phyloP scores from a whole-genome alignment of 768 basidiomycete species.

The Kwoniella sp. region DNA sequence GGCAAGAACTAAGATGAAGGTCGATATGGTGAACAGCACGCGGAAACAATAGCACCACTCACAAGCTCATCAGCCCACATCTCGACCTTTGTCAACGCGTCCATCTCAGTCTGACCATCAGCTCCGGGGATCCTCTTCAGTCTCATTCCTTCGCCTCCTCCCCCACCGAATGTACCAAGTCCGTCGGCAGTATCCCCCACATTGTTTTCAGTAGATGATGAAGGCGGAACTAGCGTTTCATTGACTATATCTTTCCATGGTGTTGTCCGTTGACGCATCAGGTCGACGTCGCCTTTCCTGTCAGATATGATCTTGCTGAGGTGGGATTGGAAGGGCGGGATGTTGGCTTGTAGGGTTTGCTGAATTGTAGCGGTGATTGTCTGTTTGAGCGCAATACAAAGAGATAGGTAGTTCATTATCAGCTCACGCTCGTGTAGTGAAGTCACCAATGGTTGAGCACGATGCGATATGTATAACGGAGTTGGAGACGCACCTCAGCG shows the following conservation, averaged over 20 bases:
- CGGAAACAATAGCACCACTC: too few relatives aligned
- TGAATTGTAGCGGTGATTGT: slow-evolving; percentile 24
- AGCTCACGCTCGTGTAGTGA: neutral
- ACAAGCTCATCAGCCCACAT: slow-evolving; percentile 43
- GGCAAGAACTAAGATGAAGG: too few relatives aligned
- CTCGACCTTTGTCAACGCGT: slow-evolving; percentile 29
- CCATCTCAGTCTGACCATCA: slow-evolving; percentile 8
- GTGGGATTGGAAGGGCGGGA: slow-evolving; percentile 20
- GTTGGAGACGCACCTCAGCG: slow-evolving; percentile 34
- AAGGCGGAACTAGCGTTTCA: neutral
- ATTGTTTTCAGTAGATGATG: neutral
- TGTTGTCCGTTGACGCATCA: slow-evolving; percentile 33
- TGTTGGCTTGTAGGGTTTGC: slow-evolving; percentile 13
- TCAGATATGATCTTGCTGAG: slow-evolving; percentile 22
- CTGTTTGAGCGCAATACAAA: slow-evolving; percentile 7
- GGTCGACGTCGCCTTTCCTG: slow-evolving; percentile 30
- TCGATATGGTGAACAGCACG: too few relatives aligned
- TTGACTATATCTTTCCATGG: slow-evolving; percentile 30
- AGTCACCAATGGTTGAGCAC: too few relatives aligned
- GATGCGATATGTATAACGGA: too few relatives aligned
- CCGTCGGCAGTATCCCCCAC: neutral
- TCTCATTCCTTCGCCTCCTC: neutral
- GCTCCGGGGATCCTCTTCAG: slow-evolving; percentile 7
- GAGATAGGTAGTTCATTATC: neutral
- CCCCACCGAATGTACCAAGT: neutral